Evolutionary conservation across 768 basidiomycete species (phyloP).

Genomic region (Boletus sp.): DNA sequence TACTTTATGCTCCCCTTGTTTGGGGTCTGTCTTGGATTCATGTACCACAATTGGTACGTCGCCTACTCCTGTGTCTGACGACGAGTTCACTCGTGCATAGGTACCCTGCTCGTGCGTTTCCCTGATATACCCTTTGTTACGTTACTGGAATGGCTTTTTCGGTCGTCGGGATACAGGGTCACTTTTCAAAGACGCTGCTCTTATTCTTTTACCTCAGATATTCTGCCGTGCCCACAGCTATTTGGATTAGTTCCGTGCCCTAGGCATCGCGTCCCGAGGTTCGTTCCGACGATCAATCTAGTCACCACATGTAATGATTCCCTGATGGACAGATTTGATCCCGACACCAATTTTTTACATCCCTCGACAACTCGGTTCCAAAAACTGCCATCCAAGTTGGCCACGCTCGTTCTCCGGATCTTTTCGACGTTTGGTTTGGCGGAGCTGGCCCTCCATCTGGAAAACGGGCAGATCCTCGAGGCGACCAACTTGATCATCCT

Average conservation of each 20-base stretch:
- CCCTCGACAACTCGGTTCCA: conserved; percentile 70
- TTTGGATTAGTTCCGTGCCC: conserved; percentile 95
- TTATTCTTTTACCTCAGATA: conserved; percentile 95
- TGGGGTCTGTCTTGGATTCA: conserved; percentile 84
- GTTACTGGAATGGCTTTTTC: conserved; percentile 98
- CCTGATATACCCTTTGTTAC: conserved; percentile 97
- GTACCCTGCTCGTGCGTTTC: conserved; percentile 95
- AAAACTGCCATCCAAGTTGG: conserved; percentile 52
- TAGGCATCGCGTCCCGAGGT: conserved; percentile 91
- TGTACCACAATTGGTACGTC: conserved; percentile 94
- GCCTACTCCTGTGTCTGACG: not conserved
- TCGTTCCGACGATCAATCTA: conserved; percentile 21
- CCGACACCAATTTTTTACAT: conserved; percentile 69
- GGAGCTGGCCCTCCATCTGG: conserved; percentile 54
- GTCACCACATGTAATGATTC: not conserved
- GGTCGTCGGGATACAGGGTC: conserved; percentile 94
- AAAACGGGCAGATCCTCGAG: conserved; percentile 58
- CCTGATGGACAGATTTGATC: conserved; percentile 58
- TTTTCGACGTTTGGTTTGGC: conserved; percentile 67
- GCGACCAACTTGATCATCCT: conserved; percentile 90
- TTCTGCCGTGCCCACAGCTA: conserved; percentile 94
- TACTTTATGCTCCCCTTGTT: conserved; percentile 97
- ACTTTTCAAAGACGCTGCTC: conserved; percentile 95
- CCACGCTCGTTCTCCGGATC: conserved; percentile 54
- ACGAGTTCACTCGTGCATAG: too few relatives aligned